Evolutionary conservation across 495 filamentous ascomycete genomes (phyloP).

Genomic region (Acidiella bohemica): DNA sequence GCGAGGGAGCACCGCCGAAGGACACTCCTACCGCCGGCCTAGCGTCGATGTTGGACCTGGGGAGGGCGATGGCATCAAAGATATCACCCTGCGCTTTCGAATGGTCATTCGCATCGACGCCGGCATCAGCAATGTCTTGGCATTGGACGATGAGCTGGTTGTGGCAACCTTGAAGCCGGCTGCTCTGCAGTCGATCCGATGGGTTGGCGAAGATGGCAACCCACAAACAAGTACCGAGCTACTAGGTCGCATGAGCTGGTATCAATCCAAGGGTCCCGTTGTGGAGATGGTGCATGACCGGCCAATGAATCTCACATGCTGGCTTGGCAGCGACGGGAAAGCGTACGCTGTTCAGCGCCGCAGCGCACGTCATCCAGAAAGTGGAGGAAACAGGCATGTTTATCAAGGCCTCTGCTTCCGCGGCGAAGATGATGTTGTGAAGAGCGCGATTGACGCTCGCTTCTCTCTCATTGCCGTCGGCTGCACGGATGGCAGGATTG

Average conservation of each 20-base stretch:
- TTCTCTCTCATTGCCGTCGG: slow-evolving; percentile 87
- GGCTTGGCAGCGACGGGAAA: slow-evolving; percentile 80
- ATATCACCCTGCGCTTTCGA: slow-evolving; percentile 79
- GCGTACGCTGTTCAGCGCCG: slow-evolving; percentile 81
- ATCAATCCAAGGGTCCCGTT: slow-evolving; percentile 57
- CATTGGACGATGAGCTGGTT: slow-evolving; percentile 83
- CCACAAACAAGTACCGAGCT: slow-evolving; percentile 85
- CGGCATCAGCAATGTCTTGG: slow-evolving; percentile 74
- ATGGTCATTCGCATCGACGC: slow-evolving; percentile 99
- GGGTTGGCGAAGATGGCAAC: slow-evolving; percentile 69
- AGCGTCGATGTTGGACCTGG: slow-evolving; percentile 42
- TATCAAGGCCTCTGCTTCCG: slow-evolving; percentile 92
- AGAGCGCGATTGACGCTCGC: slow-evolving; percentile 76
- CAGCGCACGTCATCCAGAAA: slow-evolving; percentile 19
- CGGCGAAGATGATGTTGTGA: slow-evolving; percentile 50
- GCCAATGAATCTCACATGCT: slow-evolving; percentile 91
- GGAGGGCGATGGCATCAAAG: slow-evolving; percentile 67
- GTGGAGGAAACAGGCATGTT: slow-evolving; percentile 41
- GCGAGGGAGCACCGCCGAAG: slow-evolving; percentile 54
- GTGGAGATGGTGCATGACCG: slow-evolving; percentile 87
- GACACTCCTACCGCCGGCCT: slow-evolving; percentile 35
- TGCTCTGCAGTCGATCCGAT: slow-evolving; percentile 90
- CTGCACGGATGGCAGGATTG: slow-evolving; percentile 65
- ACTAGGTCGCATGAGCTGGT: slow-evolving; percentile 70
- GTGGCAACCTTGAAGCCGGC: slow-evolving; percentile 88